Evolutionary conservation across 1,284 basidiomycete species (phyloP).

Genomic region (Coriolopsis trogii): DNA sequence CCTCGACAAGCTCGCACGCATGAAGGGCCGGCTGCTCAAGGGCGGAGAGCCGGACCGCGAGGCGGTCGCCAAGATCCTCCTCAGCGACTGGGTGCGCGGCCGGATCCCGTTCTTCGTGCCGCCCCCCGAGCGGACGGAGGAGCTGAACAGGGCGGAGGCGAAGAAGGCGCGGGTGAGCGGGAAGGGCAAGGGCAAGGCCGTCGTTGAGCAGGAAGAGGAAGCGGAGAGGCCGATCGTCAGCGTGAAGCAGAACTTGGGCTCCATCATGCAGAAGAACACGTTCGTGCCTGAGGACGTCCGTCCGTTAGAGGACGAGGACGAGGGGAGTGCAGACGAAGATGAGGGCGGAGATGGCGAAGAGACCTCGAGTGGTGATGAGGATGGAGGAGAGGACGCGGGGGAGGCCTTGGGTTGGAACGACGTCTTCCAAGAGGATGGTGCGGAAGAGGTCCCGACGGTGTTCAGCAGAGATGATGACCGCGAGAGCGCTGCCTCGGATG

Average conservation of each 20-base stretch:
- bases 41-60: slow-evolving; percentile 95
- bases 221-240: slow-evolving; percentile 42
- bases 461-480: slow-evolving; percentile 26
- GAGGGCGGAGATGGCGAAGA: slow-evolving; percentile 35
- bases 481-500: slow-evolving; percentile 6
- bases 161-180: slow-evolving; percentile 52
- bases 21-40: slow-evolving; percentile 91
- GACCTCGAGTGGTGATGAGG: slow-evolving; percentile 36
- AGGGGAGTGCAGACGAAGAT: slow-evolving; percentile 32
- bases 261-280: slow-evolving; percentile 84
- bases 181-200: slow-evolving; percentile 40
- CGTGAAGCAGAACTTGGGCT: slow-evolving; percentile 75
- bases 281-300: slow-evolving; percentile 75
- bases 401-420: slow-evolving; percentile 66
- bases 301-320: slow-evolving; percentile 56
- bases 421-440: slow-evolving; percentile 51
- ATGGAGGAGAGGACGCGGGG: slow-evolving; percentile 31
- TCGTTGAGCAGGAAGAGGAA: slow-evolving; percentile 30
- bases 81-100: slow-evolving; percentile 98
- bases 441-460: slow-evolving; percentile 10
- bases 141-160: slow-evolving; percentile 65
- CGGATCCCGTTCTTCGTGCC: slow-evolving; percentile 90
- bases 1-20: slow-evolving; percentile 84
- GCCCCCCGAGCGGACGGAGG: slow-evolving; percentile 75
- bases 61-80: slow-evolving; percentile 91